These are phyloP conservation scores for Globisporangium iwayamae DNA, from an alignment of 352 stramenopile genomes.

Conservation along the genomic window DNA sequence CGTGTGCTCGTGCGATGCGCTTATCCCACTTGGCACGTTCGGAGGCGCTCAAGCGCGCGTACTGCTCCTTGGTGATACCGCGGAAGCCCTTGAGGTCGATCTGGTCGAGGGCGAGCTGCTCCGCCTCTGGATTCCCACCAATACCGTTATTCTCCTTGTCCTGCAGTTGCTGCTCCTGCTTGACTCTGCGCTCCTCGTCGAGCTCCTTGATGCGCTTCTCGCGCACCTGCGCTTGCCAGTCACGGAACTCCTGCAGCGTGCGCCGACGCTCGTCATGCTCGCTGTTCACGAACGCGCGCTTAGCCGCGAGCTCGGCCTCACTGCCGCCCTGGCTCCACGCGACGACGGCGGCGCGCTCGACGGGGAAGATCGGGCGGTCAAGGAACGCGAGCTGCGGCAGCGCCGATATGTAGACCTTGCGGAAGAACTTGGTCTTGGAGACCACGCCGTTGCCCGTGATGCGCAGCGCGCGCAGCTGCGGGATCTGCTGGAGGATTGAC, in stretches of 20 bases:
- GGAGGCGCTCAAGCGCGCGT: constrained; percentile 33
- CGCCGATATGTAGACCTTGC: constrained; percentile 90
- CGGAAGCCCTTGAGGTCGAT: constrained; percentile 53
- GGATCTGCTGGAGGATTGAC: constrained; percentile 76
- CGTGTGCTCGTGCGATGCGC: constrained; percentile 50
- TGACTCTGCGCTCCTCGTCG: constrained; percentile 28
- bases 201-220: constrained; percentile 61
- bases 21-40: constrained; percentile 56
- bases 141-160: constrained; percentile 24
- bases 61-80: constrained; percentile 64
- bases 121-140: constrained; percentile 8
- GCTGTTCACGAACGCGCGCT: constrained; percentile 65
- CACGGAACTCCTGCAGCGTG: constrained; percentile 71
- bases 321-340: constrained; percentile 88
- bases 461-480: constrained; percentile 68
- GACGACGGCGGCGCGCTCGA: constrained; percentile 77
- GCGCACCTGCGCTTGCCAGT: constrained; percentile 71
- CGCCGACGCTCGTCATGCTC: constrained; percentile 71
- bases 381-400: constrained; percentile 87
- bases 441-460: constrained; percentile 91
- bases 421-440: constrained; percentile 90
- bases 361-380: constrained; percentile 93
- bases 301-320: constrained; percentile 85
- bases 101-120: neutral
- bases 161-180: constrained; percentile 24